Conservation (phyloP, 2,329 filamentous ascomycete species). For the Colletotrichum orchidophilum region DNA sequence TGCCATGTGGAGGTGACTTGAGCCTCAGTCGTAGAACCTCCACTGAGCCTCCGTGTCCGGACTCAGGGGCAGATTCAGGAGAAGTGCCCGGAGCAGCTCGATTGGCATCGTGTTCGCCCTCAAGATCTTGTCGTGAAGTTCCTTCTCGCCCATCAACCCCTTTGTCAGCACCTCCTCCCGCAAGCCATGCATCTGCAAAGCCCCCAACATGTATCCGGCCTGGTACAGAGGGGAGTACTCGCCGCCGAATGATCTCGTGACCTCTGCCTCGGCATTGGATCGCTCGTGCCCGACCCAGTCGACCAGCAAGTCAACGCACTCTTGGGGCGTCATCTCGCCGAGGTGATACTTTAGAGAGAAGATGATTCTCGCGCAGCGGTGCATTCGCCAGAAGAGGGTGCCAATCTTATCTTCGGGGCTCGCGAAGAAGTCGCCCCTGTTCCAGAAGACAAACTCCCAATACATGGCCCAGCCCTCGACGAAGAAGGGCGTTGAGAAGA, state of each 20-base stretch:
- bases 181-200: conserved; percentile 63
- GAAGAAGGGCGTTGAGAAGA: conserved; percentile 67
- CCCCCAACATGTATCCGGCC: conserved; percentile 68
- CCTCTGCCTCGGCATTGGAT: conserved; percentile 68
- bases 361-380: conserved; percentile 67
- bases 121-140: conserved; percentile 65
- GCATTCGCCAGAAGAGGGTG: conserved; percentile 70
- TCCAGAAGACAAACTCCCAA: conserved; percentile 69
- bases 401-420: conserved; percentile 63
- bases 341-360: conserved; percentile 69
- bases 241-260: conserved; percentile 64
- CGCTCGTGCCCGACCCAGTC: conserved; percentile 66
- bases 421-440: conserved; percentile 59
- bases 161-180: conserved; percentile 56
- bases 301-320: conserved; percentile 67
- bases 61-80: conserved; percentile 52
- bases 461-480: conserved; percentile 71
- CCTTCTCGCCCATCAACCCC: conserved; percentile 55
- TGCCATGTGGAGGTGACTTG: neutral
- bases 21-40: conserved; percentile 54
- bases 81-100: conserved; percentile 60
- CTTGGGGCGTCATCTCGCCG: conserved; percentile 59
- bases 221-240: conserved; percentile 68
- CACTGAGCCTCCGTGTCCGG: conserved; percentile 57
- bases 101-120: conserved; percentile 62